Conservation (phyloP, 768 basidiomycete species). For the Tubosaeta sp. region DNA sequence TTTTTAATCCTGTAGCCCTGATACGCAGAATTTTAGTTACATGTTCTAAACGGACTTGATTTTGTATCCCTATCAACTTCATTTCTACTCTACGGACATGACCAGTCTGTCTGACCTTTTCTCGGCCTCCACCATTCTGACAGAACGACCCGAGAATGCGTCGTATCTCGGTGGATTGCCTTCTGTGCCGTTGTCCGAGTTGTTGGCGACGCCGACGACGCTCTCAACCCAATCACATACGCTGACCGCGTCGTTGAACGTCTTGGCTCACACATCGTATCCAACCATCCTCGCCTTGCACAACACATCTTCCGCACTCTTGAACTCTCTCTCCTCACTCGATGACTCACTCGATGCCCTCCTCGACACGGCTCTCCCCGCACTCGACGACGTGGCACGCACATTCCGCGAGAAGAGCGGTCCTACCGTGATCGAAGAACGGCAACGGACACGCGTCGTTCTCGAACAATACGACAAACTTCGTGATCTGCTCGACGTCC, state of each 20-base stretch:
- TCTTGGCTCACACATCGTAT: conserved; percentile 87
- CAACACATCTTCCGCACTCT: conserved; percentile 68
- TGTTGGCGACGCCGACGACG: conserved; percentile 68
- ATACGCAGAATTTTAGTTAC: neutral
- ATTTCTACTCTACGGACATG: too few relatives aligned
- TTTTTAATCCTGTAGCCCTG: conserved; percentile 20
- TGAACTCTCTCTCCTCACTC: conserved; percentile 68
- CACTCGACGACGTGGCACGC: conserved; percentile 67
- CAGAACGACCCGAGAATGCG: conserved; percentile 26
- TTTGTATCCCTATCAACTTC: neutral
- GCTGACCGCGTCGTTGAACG: conserved; percentile 83
- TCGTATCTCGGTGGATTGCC: conserved; percentile 65
- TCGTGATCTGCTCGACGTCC: conserved; percentile 86
- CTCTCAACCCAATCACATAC: conserved; percentile 84
- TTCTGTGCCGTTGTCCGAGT: conserved; percentile 57
- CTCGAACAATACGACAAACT: conserved; percentile 93
- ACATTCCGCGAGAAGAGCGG: conserved; percentile 74
- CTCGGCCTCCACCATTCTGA: conserved; percentile 14
- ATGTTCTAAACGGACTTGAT: neutral
- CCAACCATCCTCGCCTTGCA: conserved; percentile 90
- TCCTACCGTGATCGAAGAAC: conserved; percentile 59
- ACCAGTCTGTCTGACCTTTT: conserved; percentile 26
- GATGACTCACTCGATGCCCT: conserved; percentile 70
- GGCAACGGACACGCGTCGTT: conserved; percentile 76
- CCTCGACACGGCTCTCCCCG: conserved; percentile 63